Conservation (phyloP, 1,284 basidiomycete species). For the Cronartium ribicola region DNA sequence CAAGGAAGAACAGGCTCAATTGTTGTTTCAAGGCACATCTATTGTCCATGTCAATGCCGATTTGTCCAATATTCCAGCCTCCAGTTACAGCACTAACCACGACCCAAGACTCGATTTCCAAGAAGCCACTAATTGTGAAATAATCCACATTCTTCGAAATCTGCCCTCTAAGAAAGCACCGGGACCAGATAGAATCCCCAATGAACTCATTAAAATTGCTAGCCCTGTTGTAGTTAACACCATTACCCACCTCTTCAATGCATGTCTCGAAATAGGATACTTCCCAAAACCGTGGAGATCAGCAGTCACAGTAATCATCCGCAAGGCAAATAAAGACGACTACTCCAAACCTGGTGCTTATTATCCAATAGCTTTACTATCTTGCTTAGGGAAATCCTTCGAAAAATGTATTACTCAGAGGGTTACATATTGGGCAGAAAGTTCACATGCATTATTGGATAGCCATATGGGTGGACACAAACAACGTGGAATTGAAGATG, state of each 20-base stretch:
- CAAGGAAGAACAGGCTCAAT: not conserved
- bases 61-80: not conserved
- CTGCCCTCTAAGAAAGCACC: not conserved
- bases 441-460: not conserved
- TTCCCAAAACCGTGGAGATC: conserved; percentile 10
- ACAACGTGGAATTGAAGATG: not conserved
- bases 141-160: not conserved
- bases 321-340: conserved; percentile 3
- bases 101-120: too few relatives aligned
- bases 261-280: not conserved
- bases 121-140: not conserved
- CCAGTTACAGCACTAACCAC: too few relatives aligned
- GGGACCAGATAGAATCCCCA: not conserved
- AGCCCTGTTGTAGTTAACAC: not conserved
- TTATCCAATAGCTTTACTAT: conserved; percentile 11
- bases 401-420: not conserved
- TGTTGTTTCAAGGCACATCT: not conserved
- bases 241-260: not conserved
- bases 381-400: not conserved
- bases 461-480: conserved; percentile 5
- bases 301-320: conserved; percentile 22
- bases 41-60: not conserved
- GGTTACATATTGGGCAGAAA: conserved; percentile 8
- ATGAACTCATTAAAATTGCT: not conserved
- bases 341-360: conserved; percentile 18